Evolutionary conservation across 805 yeast genomes (phyloP).

Genomic region (Grigorovia jiainica): DNA sequence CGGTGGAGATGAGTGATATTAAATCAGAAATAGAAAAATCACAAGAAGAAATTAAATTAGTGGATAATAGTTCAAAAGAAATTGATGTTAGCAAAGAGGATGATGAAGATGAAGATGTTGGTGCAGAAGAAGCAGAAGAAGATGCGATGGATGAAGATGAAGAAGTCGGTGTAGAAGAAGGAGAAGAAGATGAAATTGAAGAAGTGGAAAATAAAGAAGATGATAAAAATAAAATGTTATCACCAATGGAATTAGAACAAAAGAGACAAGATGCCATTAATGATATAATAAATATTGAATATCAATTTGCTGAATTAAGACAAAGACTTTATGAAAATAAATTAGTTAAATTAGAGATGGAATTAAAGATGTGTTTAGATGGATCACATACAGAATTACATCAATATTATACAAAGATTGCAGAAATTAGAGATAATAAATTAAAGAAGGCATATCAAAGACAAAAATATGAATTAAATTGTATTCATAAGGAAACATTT

Average conservation of each 20-base stretch:
- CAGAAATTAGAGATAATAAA: conserved; percentile 63
- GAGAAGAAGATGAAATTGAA: conserved; percentile 8
- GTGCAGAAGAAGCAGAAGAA: conserved; percentile 7
- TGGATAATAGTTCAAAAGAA: no score
- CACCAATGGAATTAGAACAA: conserved; percentile 19
- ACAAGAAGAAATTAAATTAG: not conserved
- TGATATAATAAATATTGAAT: conserved; percentile 70
- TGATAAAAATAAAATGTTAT: not conserved
- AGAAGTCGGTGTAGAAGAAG: conserved; percentile 2
- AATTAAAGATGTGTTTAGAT: conserved; percentile 73
- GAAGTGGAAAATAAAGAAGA: conserved; percentile 3
- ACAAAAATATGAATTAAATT: conserved; percentile 58
- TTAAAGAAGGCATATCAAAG: conserved; percentile 40
- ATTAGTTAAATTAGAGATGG: conserved; percentile 65
- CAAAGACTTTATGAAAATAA: conserved; percentile 82
- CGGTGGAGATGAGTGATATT: conserved; percentile 6
- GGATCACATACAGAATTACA: conserved; percentile 90
- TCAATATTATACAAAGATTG: conserved; percentile 59
- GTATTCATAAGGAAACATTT: conserved; percentile 71
- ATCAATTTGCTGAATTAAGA: conserved; percentile 75
- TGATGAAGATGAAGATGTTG: conserved; percentile 8
- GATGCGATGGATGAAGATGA: conserved; percentile 7
- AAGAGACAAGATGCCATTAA: conserved; percentile 33
- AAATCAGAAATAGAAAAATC: conserved; percentile 11
- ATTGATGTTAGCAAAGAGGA: not conserved